phyloP scores from a whole-genome alignment of 805 yeast genomes.

The Ogataea chonburiensis region DNA sequence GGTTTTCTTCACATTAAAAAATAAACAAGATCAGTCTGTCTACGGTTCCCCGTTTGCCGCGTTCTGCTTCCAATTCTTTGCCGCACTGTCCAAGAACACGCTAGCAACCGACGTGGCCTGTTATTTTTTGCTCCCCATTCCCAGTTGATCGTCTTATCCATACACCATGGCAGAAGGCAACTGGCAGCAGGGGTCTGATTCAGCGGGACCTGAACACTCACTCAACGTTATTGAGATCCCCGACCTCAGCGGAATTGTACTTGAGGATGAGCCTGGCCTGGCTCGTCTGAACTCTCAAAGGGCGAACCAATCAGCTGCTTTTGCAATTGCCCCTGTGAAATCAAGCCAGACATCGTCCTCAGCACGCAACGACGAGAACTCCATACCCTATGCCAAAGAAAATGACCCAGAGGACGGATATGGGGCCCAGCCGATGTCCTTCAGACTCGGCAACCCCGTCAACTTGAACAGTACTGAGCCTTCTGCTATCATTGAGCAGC shows the following conservation, averaged over 20 bases:
- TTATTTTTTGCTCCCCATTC: no score
- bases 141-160: not conserved
- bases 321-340: not conserved
- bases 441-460: slow-evolving; percentile 25
- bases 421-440: slow-evolving; percentile 28
- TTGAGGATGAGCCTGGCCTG: slow-evolving; percentile 3
- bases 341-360: not conserved
- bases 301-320: not conserved
- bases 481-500: slow-evolving; percentile 33
- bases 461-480: slow-evolving; percentile 16
- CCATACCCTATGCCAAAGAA: not conserved
- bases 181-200: slow-evolving; percentile 8
- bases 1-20: slow-evolving; percentile 1
- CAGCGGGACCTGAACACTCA: slow-evolving; percentile 3
- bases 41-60: not conserved
- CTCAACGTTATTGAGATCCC: slow-evolving; percentile 27
- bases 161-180: slow-evolving; percentile 9
- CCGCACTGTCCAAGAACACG: no score
- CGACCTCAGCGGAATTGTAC: slow-evolving; percentile 17
- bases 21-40: slow-evolving; percentile 5
- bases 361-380: slow-evolving; percentile 1
- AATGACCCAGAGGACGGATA: slow-evolving; percentile 20
- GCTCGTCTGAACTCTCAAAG: no score
- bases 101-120: no score
- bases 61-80: not conserved